phyloP scores from a whole-genome alignment of 805 yeast species.

The Kodamaea jinghongensis region DNA sequence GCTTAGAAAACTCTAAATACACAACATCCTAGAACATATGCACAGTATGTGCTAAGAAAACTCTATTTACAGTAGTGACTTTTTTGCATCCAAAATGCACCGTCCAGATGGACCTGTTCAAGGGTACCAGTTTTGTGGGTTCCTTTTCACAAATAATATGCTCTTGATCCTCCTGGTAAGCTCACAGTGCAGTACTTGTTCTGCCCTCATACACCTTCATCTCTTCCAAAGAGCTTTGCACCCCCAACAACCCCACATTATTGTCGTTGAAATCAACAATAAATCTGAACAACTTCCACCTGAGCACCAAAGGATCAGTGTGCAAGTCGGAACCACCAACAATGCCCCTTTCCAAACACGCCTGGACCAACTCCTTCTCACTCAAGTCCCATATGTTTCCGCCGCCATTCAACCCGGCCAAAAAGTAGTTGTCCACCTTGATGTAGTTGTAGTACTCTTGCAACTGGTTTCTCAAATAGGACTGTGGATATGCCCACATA shows the following conservation, averaged over 20 bases:
- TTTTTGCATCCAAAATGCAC: too few relatives aligned
- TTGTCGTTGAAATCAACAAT: slow-evolving; percentile 38
- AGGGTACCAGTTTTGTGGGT: too few relatives aligned
- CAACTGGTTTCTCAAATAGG: slow-evolving; percentile 34
- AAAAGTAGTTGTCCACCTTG: slow-evolving; percentile 51
- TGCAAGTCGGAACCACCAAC: slow-evolving; percentile 22
- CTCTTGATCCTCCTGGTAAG: too few relatives aligned
- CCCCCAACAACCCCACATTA: slow-evolving; percentile 39
- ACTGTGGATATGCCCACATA: slow-evolving; percentile 34
- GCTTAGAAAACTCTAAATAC: too few relatives aligned
- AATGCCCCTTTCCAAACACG: slow-evolving; percentile 57
- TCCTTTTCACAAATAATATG: too few relatives aligned
- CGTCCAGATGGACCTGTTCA: too few relatives aligned
- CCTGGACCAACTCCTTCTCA: slow-evolving; percentile 49
- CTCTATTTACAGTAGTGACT: too few relatives aligned
- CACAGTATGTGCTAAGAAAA: too few relatives aligned
- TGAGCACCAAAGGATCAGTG: slow-evolving; percentile 22
- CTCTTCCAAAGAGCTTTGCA: slow-evolving; percentile 16
- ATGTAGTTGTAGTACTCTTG: slow-evolving; percentile 42
- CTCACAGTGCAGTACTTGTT: too few relatives aligned
- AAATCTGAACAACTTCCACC: slow-evolving; percentile 39
- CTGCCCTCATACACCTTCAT: not conserved
- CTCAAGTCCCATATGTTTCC: slow-evolving; percentile 47
- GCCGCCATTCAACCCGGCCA: slow-evolving; percentile 32
- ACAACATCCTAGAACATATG: too few relatives aligned